Percentiles rank a stretch among this genome's conserved stretches.
Conservation (phyloP, 2,329 filamentous ascomycete genomes). For the Magnaporthiopsis incrustans region DNA sequence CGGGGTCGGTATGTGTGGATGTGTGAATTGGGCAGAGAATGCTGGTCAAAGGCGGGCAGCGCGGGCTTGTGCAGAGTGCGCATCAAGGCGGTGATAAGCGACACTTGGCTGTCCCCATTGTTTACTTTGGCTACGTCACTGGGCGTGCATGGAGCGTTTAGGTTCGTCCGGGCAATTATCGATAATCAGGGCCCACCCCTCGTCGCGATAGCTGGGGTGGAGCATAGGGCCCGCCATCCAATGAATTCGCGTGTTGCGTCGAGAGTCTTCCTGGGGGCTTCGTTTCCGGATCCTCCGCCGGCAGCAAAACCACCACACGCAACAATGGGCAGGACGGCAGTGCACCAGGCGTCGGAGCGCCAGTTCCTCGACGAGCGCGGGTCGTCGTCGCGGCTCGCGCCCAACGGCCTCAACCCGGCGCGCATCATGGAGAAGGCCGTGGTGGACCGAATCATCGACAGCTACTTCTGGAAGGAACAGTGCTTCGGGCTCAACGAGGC, state of each 20-base stretch:
- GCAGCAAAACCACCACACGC: background rate
- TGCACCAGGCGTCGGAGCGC: slow-evolving; percentile 70
- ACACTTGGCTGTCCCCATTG: background rate
- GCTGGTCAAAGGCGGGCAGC: background rate
- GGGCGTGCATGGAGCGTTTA: background rate
- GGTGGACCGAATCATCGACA: slow-evolving; percentile 88
- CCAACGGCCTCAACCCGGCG: slow-evolving; percentile 85
- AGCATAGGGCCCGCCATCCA: too few relatives aligned
- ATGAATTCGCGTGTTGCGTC: background rate
- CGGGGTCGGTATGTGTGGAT: background rate
- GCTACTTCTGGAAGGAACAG: slow-evolving; percentile 98
- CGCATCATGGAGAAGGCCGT: slow-evolving; percentile 94
- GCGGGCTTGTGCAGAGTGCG: background rate
- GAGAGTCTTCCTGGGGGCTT: too few relatives aligned
- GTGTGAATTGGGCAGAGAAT: background rate
- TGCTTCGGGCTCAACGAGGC: slow-evolving; percentile 90
- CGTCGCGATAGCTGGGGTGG: too few relatives aligned
- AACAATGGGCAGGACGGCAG: slow-evolving; percentile 4
- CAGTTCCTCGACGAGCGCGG: slow-evolving; percentile 87
- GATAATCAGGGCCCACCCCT: background rate
- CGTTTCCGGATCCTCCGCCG: too few relatives aligned
- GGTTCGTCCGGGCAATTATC: background rate
- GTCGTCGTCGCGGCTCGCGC: slow-evolving; percentile 61
- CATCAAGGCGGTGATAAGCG: background rate
- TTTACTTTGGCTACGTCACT: background rate